Base-by-base conservation (phyloP, 805 yeast species). In the Ogataea henricii region DNA sequence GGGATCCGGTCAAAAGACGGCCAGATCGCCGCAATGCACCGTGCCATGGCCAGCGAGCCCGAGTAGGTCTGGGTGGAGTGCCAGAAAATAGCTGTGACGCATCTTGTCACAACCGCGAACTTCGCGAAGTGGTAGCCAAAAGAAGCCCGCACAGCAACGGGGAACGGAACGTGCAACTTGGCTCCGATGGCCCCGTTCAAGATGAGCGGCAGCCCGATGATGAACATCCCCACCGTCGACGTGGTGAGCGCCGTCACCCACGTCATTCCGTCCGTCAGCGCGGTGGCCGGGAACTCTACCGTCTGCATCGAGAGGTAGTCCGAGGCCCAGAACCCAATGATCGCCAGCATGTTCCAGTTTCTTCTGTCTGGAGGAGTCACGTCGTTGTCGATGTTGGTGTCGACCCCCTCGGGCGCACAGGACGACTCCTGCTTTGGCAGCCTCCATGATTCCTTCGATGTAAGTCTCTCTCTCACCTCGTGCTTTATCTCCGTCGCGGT, bases 131-230 rank as follows among this genome's bases (percentile, higher is more conserved):
- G 61, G 45, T 63, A 64, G 3, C 68, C 64, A 45, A 64, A 65
- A 13, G 67, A 61, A 16, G 70, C 61, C 45, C 73, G 57, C 47
- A 59, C 61, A 22, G 54, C 55, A 2, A 68, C 52, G 5, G 73
- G 69, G 52, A 69, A 70, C 2, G 72, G 70, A 14, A 69, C 60
- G 29, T 68, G 70, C 12, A 64, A 60, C 27, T 54, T 58, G 5
- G 72, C 66, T 39, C 73, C 72, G 40, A 64, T 57, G 5, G 59
- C 59, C 39, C 67, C 68, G 43, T 65, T 63, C 7, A 63, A 39
- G 16, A 55, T 49, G 21, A 58, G 42, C 13, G 56, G 58, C 10
- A 52, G 18, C 26, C 59, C 58, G 22, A 58, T 55, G 16, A 57
- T 39, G 9, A 55, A 29, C 52, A 55, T 54, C 20, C 61, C 63